Conservation (phyloP, 2,329 filamentous ascomycete genomes). For the Talaromyces rugulosus region DNA sequence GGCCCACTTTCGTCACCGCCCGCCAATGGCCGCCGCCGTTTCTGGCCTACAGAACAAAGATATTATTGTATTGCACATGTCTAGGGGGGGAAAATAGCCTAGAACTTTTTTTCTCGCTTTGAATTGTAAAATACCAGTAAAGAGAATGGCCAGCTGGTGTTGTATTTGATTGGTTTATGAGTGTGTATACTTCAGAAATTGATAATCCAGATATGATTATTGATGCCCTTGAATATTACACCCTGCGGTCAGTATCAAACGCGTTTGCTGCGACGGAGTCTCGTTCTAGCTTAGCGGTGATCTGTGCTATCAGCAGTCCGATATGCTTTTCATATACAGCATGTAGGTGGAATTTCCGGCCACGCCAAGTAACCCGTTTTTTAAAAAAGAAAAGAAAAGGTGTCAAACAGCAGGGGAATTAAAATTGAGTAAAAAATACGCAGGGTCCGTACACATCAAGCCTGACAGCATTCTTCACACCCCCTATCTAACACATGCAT, state of each 20-base stretch:
- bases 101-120: too few relatives aligned
- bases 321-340: neutral
- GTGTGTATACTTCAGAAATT: too few relatives aligned
- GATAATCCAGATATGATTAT: too few relatives aligned
- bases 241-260: too few relatives aligned
- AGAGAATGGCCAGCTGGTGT: neutral
- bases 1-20: neutral
- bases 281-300: neutral
- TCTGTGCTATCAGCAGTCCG: neutral
- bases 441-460: neutral
- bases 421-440: neutral
- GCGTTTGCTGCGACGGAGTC: too few relatives aligned
- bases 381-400: neutral
- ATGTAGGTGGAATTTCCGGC: neutral
- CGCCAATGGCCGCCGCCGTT: neutral
- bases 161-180: neutral
- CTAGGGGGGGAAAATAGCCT: neutral
- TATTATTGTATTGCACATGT: neutral
- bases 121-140: neutral
- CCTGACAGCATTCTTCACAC: neutral
- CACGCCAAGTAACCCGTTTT: neutral
- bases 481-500: neutral
- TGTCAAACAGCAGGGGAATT: neutral
- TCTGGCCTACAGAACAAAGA: neutral
- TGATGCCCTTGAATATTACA: too few relatives aligned